Conservation (phyloP, 2,329 filamentous ascomycete genomes). For the Phaeoacremonium minimum region DNA sequence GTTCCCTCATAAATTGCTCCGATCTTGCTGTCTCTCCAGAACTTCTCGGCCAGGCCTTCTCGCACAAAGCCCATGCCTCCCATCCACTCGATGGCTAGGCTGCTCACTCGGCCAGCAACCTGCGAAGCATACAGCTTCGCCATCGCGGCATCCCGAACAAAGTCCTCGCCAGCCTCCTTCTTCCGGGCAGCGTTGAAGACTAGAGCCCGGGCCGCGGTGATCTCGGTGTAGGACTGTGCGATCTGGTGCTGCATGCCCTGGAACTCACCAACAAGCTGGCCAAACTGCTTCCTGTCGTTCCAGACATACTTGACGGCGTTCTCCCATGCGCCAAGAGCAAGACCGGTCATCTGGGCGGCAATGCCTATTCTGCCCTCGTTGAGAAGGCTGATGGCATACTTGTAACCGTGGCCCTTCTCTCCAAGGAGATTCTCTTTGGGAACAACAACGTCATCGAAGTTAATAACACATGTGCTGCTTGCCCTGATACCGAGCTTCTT, state of each 20-base stretch:
- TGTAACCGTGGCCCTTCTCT: slow-evolving; percentile 88
- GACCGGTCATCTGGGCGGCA: slow-evolving; percentile 96
- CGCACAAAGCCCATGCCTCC: slow-evolving; percentile 98
- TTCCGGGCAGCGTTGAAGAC: slow-evolving; percentile 96
- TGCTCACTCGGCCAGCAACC: slow-evolving; percentile 81
- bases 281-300: slow-evolving; percentile 98
- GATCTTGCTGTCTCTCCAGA: slow-evolving; percentile 96
- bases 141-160: slow-evolving; percentile 95
- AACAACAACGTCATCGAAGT: slow-evolving; percentile 92
- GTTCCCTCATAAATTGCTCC: slow-evolving; percentile 96
- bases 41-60: slow-evolving; percentile 96
- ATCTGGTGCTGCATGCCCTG: slow-evolving; percentile 99
- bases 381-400: slow-evolving; percentile 89
- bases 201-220: slow-evolving; percentile 82
- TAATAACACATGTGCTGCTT: slow-evolving; percentile 93
- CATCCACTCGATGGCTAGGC: slow-evolving; percentile 96
- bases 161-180: slow-evolving; percentile 96
- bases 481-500: slow-evolving; percentile 98
- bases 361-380: slow-evolving; percentile 98
- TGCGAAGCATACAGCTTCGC: slow-evolving; percentile 94
- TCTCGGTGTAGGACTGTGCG: slow-evolving; percentile 92
- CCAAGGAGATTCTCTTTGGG: slow-evolving; percentile 86
- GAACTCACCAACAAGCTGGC: slow-evolving; percentile 89
- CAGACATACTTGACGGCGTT: slow-evolving; percentile 94
- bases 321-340: slow-evolving; percentile 91